A percentile compares a stretch with the other conserved stretches of the same genome.
Conservation (phyloP, 495 filamentous ascomycete genomes). For the Ramalina peruviana region DNA sequence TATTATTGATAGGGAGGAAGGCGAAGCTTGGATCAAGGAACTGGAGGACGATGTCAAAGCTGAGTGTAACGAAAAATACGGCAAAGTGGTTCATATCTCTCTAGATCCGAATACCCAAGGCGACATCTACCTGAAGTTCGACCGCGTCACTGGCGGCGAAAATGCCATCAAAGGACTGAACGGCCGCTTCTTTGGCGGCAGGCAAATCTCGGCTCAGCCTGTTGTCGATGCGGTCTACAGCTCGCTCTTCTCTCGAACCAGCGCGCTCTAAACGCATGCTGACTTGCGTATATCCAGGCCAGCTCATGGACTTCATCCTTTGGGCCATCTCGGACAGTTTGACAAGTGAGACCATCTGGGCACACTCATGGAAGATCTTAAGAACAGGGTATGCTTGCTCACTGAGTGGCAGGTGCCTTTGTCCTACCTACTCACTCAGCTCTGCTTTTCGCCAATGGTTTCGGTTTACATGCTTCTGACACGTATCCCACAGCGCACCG, state of each 20-base stretch:
- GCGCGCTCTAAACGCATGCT: slow-evolving; percentile 37
- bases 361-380: neutral
- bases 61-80: slow-evolving; percentile 94
- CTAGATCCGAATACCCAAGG: slow-evolving; percentile 86
- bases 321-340: slow-evolving; percentile 10
- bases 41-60: slow-evolving; percentile 84
- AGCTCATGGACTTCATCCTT: neutral
- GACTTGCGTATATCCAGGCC: neutral
- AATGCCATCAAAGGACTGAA: slow-evolving; percentile 97
- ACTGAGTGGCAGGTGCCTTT: neutral
- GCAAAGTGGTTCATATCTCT: slow-evolving; percentile 93
- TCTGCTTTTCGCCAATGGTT: no score
- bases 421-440: no score
- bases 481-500: no score
- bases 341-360: slow-evolving; percentile 13
- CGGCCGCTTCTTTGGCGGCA: slow-evolving; percentile 85
- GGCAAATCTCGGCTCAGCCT: slow-evolving; percentile 80
- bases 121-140: slow-evolving; percentile 97
- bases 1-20: slow-evolving; percentile 52
- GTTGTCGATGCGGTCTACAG: slow-evolving; percentile 98
- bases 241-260: slow-evolving; percentile 83
- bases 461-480: no score
- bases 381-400: neutral
- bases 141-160: slow-evolving; percentile 83
- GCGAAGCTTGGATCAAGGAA: slow-evolving; percentile 81